Conservation (phyloP, 2,329 filamentous ascomycete species). For the Cyclaneusma minus region DNA sequence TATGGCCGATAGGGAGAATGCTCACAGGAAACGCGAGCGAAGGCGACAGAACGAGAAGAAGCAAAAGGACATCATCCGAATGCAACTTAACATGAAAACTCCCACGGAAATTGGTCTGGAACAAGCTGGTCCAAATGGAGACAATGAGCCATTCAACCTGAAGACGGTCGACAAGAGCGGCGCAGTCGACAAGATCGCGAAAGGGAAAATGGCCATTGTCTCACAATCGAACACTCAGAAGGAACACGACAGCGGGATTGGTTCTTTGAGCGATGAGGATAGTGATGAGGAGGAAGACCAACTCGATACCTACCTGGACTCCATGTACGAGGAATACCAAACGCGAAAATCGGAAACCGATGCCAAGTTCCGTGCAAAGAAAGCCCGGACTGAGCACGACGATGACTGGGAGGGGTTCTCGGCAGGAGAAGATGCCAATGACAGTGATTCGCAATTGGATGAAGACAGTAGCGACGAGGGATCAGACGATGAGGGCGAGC, state of each 20-base stretch:
- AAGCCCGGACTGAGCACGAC: slow-evolving; percentile 62
- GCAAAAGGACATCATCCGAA: slow-evolving; percentile 82
- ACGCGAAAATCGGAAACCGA: slow-evolving; percentile 66
- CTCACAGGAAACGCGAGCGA: slow-evolving; percentile 68
- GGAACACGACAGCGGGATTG: slow-evolving; percentile 43
- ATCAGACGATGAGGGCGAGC: slow-evolving; percentile 34
- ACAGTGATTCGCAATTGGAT: slow-evolving; percentile 37
- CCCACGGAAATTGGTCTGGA: slow-evolving; percentile 94
- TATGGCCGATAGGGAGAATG: slow-evolving; percentile 62
- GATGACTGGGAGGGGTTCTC: slow-evolving; percentile 92
- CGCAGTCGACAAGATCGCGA: slow-evolving; percentile 50
- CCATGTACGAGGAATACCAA: slow-evolving; percentile 74
- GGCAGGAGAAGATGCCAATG: slow-evolving; percentile 42
- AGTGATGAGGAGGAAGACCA: slow-evolving; percentile 68
- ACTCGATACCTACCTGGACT: slow-evolving; percentile 73
- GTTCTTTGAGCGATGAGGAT: slow-evolving; percentile 41
- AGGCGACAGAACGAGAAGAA: slow-evolving; percentile 86
- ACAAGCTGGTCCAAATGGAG: slow-evolving; percentile 61
- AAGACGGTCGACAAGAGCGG: slow-evolving; percentile 67
- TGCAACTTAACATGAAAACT: slow-evolving; percentile 95
- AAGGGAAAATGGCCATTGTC: slow-evolving; percentile 63
- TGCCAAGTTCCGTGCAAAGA: slow-evolving; percentile 82
- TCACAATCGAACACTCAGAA: slow-evolving; percentile 39
- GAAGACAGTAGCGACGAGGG: slow-evolving; percentile 48
- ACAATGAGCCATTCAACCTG: slow-evolving; percentile 74